A percentile compares a stretch with the other conserved stretches of the same genome.
Conservation (phyloP, 2,329 filamentous ascomycete genomes). For the Ophiostoma australiae region DNA sequence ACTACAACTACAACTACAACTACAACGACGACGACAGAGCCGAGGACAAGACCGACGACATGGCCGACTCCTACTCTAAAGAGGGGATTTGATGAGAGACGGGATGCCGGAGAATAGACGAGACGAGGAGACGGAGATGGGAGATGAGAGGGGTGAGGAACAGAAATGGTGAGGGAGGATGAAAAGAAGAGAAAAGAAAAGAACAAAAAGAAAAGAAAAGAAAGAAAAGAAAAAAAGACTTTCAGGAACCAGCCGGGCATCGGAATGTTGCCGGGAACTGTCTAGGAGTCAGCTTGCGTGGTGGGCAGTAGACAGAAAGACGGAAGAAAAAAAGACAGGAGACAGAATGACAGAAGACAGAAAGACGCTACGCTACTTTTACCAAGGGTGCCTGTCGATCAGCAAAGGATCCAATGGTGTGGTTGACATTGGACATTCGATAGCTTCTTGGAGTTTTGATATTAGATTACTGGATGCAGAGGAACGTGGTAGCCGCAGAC, state of each 20-base stretch:
- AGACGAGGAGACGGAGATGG: not conserved
- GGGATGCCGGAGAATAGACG: not conserved
- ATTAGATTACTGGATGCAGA: no score
- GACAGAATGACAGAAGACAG: no score
- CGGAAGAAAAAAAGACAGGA: no score
- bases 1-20: not conserved
- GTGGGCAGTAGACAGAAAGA: no score
- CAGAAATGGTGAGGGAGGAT: not conserved
- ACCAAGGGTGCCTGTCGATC: no score
- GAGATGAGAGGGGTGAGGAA: no score
- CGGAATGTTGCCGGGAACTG: not conserved
- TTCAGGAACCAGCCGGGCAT: conserved; percentile 3
- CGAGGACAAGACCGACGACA: not conserved
- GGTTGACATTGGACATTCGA: no score
- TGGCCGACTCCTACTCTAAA: conserved; percentile 2
- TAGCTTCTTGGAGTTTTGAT: no score
- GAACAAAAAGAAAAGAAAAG: not conserved
- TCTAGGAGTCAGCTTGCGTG: not conserved
- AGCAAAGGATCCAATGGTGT: no score
- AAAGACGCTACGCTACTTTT: no score
- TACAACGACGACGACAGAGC: not conserved
- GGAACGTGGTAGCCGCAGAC: no score
- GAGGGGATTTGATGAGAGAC: conserved; percentile 1
- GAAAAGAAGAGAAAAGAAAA: not conserved
- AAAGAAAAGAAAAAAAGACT: not conserved